Conservation (phyloP, 1,284 basidiomycete species). For the Moesziomyces sp. region DNA sequence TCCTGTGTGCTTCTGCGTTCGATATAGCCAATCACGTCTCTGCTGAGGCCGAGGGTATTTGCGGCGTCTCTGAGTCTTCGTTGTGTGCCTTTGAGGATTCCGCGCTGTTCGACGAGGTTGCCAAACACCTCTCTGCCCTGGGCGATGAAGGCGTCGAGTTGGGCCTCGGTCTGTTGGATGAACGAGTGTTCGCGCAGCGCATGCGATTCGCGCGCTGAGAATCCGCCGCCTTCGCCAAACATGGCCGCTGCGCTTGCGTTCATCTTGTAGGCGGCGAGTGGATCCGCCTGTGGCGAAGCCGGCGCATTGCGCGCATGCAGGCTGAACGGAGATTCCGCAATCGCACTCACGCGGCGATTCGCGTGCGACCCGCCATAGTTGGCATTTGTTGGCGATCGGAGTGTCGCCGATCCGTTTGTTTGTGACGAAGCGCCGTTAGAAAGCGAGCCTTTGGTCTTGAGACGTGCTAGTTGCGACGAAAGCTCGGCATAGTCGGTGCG, state of each 20-base stretch:
- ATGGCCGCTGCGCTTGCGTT: slow-evolving; percentile 60
- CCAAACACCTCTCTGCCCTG: slow-evolving; percentile 65
- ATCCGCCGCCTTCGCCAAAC: slow-evolving; percentile 39
- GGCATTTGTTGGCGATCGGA: slow-evolving; percentile 19
- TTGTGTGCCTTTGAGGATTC: slow-evolving; percentile 65
- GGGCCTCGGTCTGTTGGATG: slow-evolving; percentile 63
- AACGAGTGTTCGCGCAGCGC: slow-evolving; percentile 66
- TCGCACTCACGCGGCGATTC: slow-evolving; percentile 17
- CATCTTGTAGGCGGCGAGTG: slow-evolving; percentile 63
- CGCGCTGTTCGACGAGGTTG: slow-evolving; percentile 65
- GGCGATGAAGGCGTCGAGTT: slow-evolving; percentile 65
- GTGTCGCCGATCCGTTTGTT: slow-evolving; percentile 8
- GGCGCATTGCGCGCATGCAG: slow-evolving; percentile 50
- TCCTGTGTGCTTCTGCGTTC: slow-evolving; percentile 66
- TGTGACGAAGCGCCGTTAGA: slow-evolving; percentile 7
- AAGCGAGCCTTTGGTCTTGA: slow-evolving; percentile 46
- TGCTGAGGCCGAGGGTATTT: slow-evolving; percentile 63
- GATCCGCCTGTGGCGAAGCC: slow-evolving; percentile 33
- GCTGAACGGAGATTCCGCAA: slow-evolving; percentile 57
- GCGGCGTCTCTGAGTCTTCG: slow-evolving; percentile 61
- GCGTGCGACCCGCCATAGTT: slow-evolving; percentile 17
- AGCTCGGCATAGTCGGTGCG: slow-evolving; percentile 60
- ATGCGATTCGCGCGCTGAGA: slow-evolving; percentile 57
- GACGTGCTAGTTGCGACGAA: slow-evolving; percentile 34
- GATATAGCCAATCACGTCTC: slow-evolving; percentile 66